Evolutionary conservation across 768 basidiomycete species (phyloP).

Genomic region (Boletus coccyginus): DNA sequence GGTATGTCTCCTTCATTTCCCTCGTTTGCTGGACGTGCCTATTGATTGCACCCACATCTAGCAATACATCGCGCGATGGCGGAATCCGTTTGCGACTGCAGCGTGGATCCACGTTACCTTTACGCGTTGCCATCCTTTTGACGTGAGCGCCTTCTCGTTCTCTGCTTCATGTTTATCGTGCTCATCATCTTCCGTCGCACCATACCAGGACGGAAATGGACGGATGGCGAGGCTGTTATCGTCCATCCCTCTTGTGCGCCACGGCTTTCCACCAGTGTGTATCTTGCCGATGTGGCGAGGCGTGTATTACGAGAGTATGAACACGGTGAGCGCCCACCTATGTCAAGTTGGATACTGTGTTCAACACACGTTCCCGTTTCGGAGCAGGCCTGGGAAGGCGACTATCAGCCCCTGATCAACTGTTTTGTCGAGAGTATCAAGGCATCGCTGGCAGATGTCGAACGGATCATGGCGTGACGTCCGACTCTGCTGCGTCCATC

Average conservation of each 20-base stretch:
- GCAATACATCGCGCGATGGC: slow-evolving; percentile 38
- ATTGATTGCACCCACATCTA: not conserved
- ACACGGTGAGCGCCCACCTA: slow-evolving; percentile 21
- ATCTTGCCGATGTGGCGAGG: slow-evolving; percentile 23
- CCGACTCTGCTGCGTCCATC: not conserved
- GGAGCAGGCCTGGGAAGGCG: slow-evolving; percentile 33
- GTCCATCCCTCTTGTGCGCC: slow-evolving; percentile 34
- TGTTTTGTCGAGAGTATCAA: slow-evolving; percentile 30
- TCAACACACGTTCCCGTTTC: not conserved
- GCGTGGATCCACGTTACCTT: slow-evolving; percentile 36
- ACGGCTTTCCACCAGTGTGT: slow-evolving; percentile 32
- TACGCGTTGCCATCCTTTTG: slow-evolving; percentile 35
- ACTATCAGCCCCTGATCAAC: slow-evolving; percentile 32
- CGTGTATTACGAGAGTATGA: slow-evolving; percentile 33
- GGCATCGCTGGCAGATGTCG: slow-evolving; percentile 25
- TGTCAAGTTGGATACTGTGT: not conserved
- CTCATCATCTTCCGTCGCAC: not conserved
- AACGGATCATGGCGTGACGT: slow-evolving; percentile 29
- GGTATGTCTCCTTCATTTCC: slow-evolving; percentile 13
- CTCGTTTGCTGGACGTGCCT: not conserved
- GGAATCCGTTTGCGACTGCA: slow-evolving; percentile 37
- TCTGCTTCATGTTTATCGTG: not conserved
- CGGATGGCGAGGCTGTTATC: slow-evolving; percentile 34
- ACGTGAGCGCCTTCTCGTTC: slow-evolving; percentile 18
- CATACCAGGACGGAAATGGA: slow-evolving; percentile 34